Evolutionary conservation across 306 rosid species (phyloP), one percentile per base, ranked within the genome.

Genomic region (Medicago ruthenica): DNA sequence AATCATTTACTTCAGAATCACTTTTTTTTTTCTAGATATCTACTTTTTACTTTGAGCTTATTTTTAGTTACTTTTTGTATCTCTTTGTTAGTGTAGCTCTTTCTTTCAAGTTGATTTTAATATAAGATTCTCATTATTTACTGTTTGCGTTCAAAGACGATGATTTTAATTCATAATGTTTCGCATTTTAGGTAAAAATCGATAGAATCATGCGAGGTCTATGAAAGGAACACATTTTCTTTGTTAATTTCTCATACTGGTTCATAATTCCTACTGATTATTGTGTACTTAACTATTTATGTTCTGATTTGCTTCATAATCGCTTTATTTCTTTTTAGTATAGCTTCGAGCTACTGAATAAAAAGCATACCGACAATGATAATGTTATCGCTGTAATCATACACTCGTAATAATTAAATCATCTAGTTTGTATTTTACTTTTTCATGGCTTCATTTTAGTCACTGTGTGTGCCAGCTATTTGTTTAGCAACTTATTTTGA

Each of bases 71-170:
- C 59, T 53, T 12, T 8, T 7, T 17, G 22, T 17, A 7, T 11
- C 21, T 53, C 7, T 50, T 15, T 47, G 8, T 7, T 24, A 1
- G 16, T 13, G 51, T 11, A 4, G 18, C 5, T 17, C 1, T 18
- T 54, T 18, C 62, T 20, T 10, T 57, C 18, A 0, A 14, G 1
- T 7, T 68, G 5, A 68, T 80, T 51, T 24, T 24, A 9, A 12
- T 7, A 4, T 71, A 9, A 12, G 10, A 4, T 71, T 81, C 10
- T 44, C n/a, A 17, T 71, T 71, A 60, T 78, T 76, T 67, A 24
- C 27, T 68, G 83, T 37, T 34, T 37, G 67, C 51, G 47, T 54
- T 5, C 27, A 42, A 31, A 17, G 76, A 31, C 10, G 47, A 69
- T 50, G n/a, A 13, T 61, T 71, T 54, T n/a, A 53, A 54, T 63